Base-by-base conservation (phyloP, 805 yeast genomes). In the Yarrowia sp. region DNA sequence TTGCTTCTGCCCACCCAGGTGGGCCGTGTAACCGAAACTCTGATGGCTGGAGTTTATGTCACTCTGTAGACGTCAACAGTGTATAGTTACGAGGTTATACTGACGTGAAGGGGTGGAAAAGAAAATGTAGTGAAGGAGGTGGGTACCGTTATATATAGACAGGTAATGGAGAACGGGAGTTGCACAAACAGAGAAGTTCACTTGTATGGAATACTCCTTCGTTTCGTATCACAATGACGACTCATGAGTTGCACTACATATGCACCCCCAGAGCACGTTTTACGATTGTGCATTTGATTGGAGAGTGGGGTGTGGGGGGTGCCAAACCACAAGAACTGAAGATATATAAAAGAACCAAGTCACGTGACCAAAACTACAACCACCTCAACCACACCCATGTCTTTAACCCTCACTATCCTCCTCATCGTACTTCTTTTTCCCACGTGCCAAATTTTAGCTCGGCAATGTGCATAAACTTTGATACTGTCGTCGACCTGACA, bases 221-320 rank as follows among this genome's bases (percentile, higher is more conserved):
- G n/a, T n/a, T n/a, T n/a, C n/a, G n/a, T n/a, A n/a, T n/a, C n/a
- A n/a, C n/a, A n/a, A n/a, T n/a, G n/a, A n/a, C n/a, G 49, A 19
- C 50, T 46, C 35, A 26, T 4, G 12, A 5, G 26, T n/a, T 36
- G 56, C 56, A 52, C 26, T 2, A 40, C 12, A 59, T 35, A 59
- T 59, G 65, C 65, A 45, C 35, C 52, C 19, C 52, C 32, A 41
- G 63, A 56, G 65, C 65, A 59, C 65, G 65, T 59, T 59, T 59
- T 45, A 32, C 36, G 52, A 22, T 53, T 35, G 65, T 43, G 65
- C 65, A 59, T 59, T 43, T 59, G 65, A 59, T 59, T 59, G 65
- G 64, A 32, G 41, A 36, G 26, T 56, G 32, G 11, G 14, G 19
- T 46, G 26, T 4, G 35, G 65, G n/a, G 16, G 40, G 16, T 7